Conservation (phyloP, 148 eudicot genomes). For the Hydrangea macrophylla region DNA sequence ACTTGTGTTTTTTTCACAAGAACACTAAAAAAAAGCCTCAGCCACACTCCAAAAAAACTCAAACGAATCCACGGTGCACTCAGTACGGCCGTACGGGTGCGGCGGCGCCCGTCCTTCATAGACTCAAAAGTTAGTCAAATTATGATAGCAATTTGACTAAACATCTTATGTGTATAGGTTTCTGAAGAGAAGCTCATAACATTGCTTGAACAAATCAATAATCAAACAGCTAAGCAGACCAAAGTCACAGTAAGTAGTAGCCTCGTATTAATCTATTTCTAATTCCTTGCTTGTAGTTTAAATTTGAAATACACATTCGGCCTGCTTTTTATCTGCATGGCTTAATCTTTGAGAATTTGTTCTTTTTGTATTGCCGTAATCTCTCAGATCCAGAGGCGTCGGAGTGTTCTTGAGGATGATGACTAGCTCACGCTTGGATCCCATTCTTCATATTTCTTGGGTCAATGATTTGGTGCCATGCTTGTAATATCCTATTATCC, state of each 20-base stretch:
- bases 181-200: slow-evolving; percentile 91
- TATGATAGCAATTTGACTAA: background rate
- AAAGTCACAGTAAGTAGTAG: slow-evolving; percentile 79
- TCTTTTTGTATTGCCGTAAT: background rate
- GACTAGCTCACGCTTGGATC: slow-evolving; percentile 38
- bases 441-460: background rate
- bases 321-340: slow-evolving; percentile 7
- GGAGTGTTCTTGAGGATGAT: slow-evolving; percentile 91
- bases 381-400: slow-evolving; percentile 94
- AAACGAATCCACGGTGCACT: too few relatives aligned
- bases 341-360: slow-evolving; percentile 13
- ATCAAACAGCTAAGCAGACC: slow-evolving; percentile 86
- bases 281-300: background rate
- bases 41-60: too few relatives aligned
- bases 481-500: background rate
- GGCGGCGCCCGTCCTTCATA: too few relatives aligned
- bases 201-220: slow-evolving; percentile 91
- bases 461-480: background rate
- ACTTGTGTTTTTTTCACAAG: too few relatives aligned
- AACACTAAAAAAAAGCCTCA: too few relatives aligned
- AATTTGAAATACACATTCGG: too few relatives aligned
- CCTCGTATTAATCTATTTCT: slow-evolving; percentile 3
- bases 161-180: slow-evolving; percentile 41
- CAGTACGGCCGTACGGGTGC: too few relatives aligned
- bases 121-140: too few relatives aligned